phyloP scores from a whole-genome alignment of 306 rosid species.

The Leucaena leucocephala region DNA sequence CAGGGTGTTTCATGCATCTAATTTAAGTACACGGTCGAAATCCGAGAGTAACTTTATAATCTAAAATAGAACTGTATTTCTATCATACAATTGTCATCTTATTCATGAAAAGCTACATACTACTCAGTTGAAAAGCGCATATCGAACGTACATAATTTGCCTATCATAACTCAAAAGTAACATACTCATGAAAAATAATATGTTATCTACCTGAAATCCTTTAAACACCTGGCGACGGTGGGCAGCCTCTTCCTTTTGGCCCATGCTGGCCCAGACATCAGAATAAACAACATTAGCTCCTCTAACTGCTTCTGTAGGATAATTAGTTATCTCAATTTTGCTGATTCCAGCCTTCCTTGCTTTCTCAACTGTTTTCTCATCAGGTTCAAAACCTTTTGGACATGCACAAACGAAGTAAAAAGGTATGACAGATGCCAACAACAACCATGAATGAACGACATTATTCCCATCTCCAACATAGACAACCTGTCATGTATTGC shows the following conservation, averaged over 20 bases:
- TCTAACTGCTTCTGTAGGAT: slow-evolving; percentile 90
- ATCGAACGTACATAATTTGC: not conserved
- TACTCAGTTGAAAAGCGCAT: not conserved
- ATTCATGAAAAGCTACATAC: slow-evolving; percentile 15
- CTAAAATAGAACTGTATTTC: not conserved
- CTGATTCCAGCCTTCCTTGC: slow-evolving; percentile 86
- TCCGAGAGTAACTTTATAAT: not conserved
- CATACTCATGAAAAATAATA: not conserved
- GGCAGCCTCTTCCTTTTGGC: slow-evolving; percentile 98
- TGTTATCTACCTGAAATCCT: slow-evolving; percentile 77
- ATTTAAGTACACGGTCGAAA: not conserved
- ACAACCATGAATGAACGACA: slow-evolving; percentile 94
- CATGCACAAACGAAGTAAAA: slow-evolving; percentile 94
- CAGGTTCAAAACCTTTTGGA: slow-evolving; percentile 95
- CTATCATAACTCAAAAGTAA: slow-evolving; percentile 2
- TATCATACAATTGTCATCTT: not conserved
- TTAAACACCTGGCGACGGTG: slow-evolving; percentile 71
- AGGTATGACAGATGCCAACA: slow-evolving; percentile 84
- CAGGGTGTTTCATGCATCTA: not conserved
- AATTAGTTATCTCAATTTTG: slow-evolving; percentile 88
- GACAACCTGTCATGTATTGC: slow-evolving; percentile 65
- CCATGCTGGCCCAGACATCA: slow-evolving; percentile 99
- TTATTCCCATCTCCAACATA: slow-evolving; percentile 99
- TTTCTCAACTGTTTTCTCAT: slow-evolving; percentile 72
- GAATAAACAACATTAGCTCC: slow-evolving; percentile 93